Evolutionary conservation across 2,329 filamentous ascomycete genomes (phyloP), one percentile per base, ranked within the genome.

Genomic region (Pseudocercospora vitis): DNA sequence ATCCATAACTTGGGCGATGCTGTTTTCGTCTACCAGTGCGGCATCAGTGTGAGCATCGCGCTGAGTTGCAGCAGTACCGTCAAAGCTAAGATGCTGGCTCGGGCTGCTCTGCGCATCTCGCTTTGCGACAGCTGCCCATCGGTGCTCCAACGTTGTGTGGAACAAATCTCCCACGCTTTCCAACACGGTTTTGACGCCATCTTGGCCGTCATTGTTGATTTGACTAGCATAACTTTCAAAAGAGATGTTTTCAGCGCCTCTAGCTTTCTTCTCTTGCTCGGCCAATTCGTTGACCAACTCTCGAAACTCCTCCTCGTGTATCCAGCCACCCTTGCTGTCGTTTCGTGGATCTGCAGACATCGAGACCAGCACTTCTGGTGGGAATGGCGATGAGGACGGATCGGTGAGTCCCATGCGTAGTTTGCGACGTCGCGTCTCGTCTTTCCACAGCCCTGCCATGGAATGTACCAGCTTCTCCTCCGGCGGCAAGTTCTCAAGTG

Each of bases 401-500:
- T 83, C 78, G 4, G 73, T 74, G 42, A 86, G 76, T 1, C 83
- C 81, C 81, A 92, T 86, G 40, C 81, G 82, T 44, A 81, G 78
- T 70, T 88, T 92, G 26, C 91, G 82, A 39, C 91, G 82, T 54
- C 84, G 84, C 0, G 87, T 89, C 70, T 97, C 94, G 63, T 96
- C 90, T 67, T 85, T 85, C 94, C 94, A 99, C 2, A 99, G 73
- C 0, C 89, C 88, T 51, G 90, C 91, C 88, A 99, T 92, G 59
- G 94, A 99, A 66, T 89, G 85, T 4, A 99, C 91, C 8, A 96
- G 78, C 66, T 95, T 96, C 66, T 91, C 77, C 59, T 89, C 84
- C 0, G 78, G 71, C 0, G 82, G 76, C 16, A 86, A 70, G 2
- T 88, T 85, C 39, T 68, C 65, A 7, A 68, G 54, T 35, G 57